These are phyloP conservation scores for Pleurotus giganteus DNA, from an alignment of 768 basidiomycete species.

Conservation along the genomic window DNA sequence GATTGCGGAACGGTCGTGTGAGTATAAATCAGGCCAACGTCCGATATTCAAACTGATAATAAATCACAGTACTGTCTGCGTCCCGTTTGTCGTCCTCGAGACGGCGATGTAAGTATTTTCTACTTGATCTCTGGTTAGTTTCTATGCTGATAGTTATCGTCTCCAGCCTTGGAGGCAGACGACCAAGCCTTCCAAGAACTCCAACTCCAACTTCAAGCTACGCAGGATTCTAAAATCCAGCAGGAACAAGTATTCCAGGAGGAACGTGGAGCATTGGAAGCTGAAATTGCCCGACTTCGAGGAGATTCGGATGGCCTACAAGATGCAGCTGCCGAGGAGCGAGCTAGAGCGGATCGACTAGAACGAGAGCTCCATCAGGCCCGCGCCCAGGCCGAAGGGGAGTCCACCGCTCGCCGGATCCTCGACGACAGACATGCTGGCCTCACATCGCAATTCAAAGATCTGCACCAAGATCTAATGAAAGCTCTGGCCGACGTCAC, in stretches of 20 bases:
- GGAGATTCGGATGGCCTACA: constrained; percentile 39
- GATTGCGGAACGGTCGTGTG: constrained; percentile 82
- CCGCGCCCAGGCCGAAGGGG: constrained; percentile 62
- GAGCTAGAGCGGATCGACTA: constrained; percentile 50
- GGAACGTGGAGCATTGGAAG: constrained; percentile 51
- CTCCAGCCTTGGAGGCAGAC: constrained; percentile 67
- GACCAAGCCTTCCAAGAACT: constrained; percentile 75
- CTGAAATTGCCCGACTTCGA: constrained; percentile 56
- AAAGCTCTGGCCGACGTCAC: constrained; percentile 66
- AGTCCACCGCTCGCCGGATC: constrained; percentile 56
- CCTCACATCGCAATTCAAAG: constrained; percentile 52
- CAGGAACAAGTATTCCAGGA: constrained; percentile 60
- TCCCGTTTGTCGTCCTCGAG: constrained; percentile 69
- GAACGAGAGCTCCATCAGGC: constrained; percentile 67
- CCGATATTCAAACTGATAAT: constrained; percentile 10
- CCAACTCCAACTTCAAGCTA: constrained; percentile 59
- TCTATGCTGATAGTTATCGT: constrained; percentile 11
- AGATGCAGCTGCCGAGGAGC: constrained; percentile 37
- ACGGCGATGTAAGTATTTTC: constrained; percentile 59
- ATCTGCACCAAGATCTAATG: constrained; percentile 50
- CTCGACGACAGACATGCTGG: constrained; percentile 65
- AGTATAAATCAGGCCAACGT: constrained; percentile 25
- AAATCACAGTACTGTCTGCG: constrained; percentile 63
- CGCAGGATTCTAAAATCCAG: constrained; percentile 53
- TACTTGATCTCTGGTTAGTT: constrained; percentile 4